Conservation (phyloP, 2,329 filamentous ascomycete species). For the Cercospora sp. region DNA sequence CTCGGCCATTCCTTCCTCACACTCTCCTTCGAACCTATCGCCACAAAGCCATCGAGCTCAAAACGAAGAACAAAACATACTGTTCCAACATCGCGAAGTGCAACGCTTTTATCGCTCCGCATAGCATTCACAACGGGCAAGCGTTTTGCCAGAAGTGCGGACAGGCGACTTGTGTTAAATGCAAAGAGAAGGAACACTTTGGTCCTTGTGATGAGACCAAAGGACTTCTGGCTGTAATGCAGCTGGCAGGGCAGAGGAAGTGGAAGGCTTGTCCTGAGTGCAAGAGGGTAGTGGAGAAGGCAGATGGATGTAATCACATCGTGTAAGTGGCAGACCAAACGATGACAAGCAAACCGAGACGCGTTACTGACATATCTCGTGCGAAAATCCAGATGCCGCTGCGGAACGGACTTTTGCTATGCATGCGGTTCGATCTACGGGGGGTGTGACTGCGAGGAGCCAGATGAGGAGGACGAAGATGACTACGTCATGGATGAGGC, state of each 20-base stretch:
- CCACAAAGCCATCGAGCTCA: slow-evolving; percentile 18
- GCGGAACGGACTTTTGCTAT: slow-evolving; percentile 20
- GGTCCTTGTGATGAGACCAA: slow-evolving; percentile 18
- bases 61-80: slow-evolving; percentile 24
- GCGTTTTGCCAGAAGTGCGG: slow-evolving; percentile 27
- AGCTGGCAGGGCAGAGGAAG: slow-evolving; percentile 7
- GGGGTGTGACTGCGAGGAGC: slow-evolving; percentile 10
- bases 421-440: slow-evolving; percentile 11
- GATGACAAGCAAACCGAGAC: not conserved
- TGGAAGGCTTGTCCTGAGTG: slow-evolving; percentile 22
- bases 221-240: not conserved
- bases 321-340: slow-evolving; percentile 7
- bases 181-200: slow-evolving; percentile 24
- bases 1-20: slow-evolving; percentile 13
- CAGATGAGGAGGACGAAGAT: slow-evolving; percentile 12
- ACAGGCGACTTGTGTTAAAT: slow-evolving; percentile 23
- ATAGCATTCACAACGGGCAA: slow-evolving; percentile 28
- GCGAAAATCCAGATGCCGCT: slow-evolving; percentile 10
- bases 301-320: slow-evolving; percentile 21
- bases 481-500: not conserved
- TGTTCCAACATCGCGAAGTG: slow-evolving; percentile 17
- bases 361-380: not conserved
- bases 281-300: slow-evolving; percentile 19
- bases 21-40: slow-evolving; percentile 8
- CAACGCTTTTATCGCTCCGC: slow-evolving; percentile 23